phyloP scores from a whole-genome alignment of 2,329 filamentous ascomycete genomes.

The Elsinoe ampelina region DNA sequence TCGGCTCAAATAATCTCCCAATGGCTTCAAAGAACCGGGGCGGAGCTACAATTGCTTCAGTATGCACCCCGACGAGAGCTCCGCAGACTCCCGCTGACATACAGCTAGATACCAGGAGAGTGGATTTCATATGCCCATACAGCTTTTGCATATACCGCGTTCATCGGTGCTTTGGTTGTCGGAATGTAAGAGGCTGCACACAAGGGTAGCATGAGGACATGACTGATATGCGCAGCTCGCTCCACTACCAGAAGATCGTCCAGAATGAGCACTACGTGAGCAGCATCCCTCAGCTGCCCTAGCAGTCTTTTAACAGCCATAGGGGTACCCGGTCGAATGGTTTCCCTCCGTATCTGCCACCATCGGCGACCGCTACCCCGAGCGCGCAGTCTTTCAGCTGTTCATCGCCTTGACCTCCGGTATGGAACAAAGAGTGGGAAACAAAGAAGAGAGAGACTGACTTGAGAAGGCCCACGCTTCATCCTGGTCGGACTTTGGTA shows the following conservation, averaged over 20 bases:
- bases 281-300: conserved; percentile 15
- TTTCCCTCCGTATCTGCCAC: conserved; percentile 59
- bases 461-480: conserved; percentile 66
- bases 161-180: conserved; percentile 74
- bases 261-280: conserved; percentile 80
- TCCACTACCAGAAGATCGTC: conserved; percentile 96
- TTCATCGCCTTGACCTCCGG: conserved; percentile 95
- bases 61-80: conserved; percentile 28
- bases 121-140: conserved; percentile 91
- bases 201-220: conserved; percentile 19
- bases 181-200: conserved; percentile 40
- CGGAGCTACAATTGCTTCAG: conserved; percentile 52
- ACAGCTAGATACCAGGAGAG: conserved; percentile 61
- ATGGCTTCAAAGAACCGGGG: conserved; percentile 56
- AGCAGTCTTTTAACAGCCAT: conserved; percentile 14
- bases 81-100: neutral
- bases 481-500: conserved; percentile 88
- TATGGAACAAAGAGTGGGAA: conserved; percentile 23
- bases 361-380: conserved; percentile 93
- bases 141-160: conserved; percentile 70
- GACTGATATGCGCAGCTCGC: conserved; percentile 36
- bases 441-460: conserved; percentile 12
- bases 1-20: neutral
- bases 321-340: conserved; percentile 52
- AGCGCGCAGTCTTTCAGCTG: conserved; percentile 92